These are phyloP conservation scores for Cryptococcus neoformans DNA, from an alignment of 1,284 basidiomycete species.

Conservation along the genomic window DNA sequence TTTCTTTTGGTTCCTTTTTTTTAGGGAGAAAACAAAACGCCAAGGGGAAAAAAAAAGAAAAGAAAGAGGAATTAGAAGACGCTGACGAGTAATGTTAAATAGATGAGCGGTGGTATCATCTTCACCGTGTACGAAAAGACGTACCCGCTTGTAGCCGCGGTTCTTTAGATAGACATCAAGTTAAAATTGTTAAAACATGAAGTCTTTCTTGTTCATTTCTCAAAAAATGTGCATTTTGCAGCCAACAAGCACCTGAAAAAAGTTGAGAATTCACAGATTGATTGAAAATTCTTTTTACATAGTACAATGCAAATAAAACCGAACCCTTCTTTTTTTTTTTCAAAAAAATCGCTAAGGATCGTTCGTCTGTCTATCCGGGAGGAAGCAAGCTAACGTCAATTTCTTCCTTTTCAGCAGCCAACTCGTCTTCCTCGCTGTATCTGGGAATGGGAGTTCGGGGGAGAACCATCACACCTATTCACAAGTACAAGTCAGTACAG, in stretches of 20 bases:
- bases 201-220: too few species aligned
- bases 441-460: slow-evolving; percentile 81
- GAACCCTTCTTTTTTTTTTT: too few species aligned
- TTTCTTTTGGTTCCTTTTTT: not conserved
- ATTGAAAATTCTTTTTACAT: too few species aligned
- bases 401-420: slow-evolving; percentile 54
- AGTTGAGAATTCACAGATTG: too few species aligned
- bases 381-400: slow-evolving; percentile 85
- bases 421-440: slow-evolving; percentile 62
- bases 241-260: too few species aligned
- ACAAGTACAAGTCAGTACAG: not conserved
- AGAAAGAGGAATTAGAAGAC: not conserved
- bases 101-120: slow-evolving; percentile 91
- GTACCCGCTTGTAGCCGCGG: slow-evolving; percentile 37
- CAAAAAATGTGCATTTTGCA: too few species aligned
- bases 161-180: slow-evolving; percentile 3
- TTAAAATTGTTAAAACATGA: not conserved
- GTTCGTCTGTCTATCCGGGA: slow-evolving; percentile 62
- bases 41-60: too few species aligned
- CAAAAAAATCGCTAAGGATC: too few species aligned
- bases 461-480: slow-evolving; percentile 87
- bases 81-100: slow-evolving; percentile 1
- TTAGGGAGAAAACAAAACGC: too few species aligned
- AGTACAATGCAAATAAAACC: too few species aligned
- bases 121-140: slow-evolving; percentile 82